Evolutionary conservation across 331 rosid species (phyloP).

Genomic region (Saraca asoca): DNA sequence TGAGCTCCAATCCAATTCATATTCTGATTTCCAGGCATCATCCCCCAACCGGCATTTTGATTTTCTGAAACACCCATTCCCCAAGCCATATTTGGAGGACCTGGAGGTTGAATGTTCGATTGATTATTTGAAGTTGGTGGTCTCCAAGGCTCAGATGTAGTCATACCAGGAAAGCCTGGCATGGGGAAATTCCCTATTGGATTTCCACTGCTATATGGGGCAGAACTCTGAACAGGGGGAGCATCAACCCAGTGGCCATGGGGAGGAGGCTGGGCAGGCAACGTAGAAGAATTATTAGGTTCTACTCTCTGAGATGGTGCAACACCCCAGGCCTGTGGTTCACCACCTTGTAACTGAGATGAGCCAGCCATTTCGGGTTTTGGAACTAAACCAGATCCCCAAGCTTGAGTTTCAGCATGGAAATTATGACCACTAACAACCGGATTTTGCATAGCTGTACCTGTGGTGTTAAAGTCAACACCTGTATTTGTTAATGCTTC

Average conservation of each 20-base stretch:
- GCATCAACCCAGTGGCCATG: constrained; percentile 67
- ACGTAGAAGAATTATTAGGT: constrained; percentile 48
- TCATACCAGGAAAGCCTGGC: constrained; percentile 46
- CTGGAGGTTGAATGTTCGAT: constrained; percentile 55
- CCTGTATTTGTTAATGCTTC: constrained; percentile 41
- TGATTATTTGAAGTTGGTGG: constrained; percentile 64
- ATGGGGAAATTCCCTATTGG: constrained; percentile 50
- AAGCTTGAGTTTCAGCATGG: constrained; percentile 56
- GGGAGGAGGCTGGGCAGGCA: constrained; percentile 57
- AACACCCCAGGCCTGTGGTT: constrained; percentile 55
- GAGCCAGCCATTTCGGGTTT: constrained; percentile 49
- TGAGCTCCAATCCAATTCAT: constrained; percentile 56
- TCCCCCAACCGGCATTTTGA: constrained; percentile 63
- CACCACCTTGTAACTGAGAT: constrained; percentile 42
- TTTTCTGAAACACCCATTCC: constrained; percentile 54
- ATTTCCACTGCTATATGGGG: constrained; percentile 56
- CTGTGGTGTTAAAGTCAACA: constrained; percentile 53
- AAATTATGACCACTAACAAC: constrained; percentile 46
- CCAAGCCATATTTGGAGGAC: constrained; percentile 61
- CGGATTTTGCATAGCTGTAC: constrained; percentile 63
- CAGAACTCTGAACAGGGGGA: constrained; percentile 53
- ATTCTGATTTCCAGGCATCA: constrained; percentile 60
- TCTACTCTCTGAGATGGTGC: constrained; percentile 55
- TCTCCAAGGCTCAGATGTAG: constrained; percentile 71
- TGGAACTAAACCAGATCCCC: constrained; percentile 55